phyloP scores from a whole-genome alignment of 1,284 basidiomycete genomes.

The Retiboletus flavoniger region DNA sequence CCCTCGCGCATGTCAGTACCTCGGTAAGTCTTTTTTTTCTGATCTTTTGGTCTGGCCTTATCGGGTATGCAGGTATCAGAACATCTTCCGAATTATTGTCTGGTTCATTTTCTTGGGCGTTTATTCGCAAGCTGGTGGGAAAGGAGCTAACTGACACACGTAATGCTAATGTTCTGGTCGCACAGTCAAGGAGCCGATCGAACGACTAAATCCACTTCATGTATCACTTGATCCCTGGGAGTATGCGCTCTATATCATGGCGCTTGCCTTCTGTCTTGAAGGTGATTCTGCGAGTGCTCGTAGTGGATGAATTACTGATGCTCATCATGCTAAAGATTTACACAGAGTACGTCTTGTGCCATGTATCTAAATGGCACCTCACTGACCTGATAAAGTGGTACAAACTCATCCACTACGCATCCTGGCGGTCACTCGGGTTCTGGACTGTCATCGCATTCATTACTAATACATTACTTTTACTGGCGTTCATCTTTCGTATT shows the following conservation, averaged over 20 bases:
- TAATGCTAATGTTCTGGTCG: constrained; percentile 8
- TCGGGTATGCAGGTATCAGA: constrained; percentile 59
- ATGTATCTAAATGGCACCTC: background rate
- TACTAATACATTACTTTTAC: constrained; percentile 69
- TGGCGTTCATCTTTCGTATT: constrained; percentile 75
- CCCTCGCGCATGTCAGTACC: constrained; percentile 85
- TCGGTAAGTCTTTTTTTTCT: constrained; percentile 44
- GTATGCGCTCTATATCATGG: constrained; percentile 72
- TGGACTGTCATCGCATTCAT: constrained; percentile 75
- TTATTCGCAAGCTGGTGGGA: constrained; percentile 79
- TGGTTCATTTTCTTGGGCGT: constrained; percentile 85
- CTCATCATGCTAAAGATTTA: constrained; percentile 46
- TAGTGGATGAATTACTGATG: constrained; percentile 4
- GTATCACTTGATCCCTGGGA: constrained; percentile 73
- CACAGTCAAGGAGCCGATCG: constrained; percentile 69
- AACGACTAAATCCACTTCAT: constrained; percentile 53
- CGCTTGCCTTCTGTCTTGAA: constrained; percentile 75
- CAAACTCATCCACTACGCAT: constrained; percentile 63
- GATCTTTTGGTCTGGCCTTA: background rate
- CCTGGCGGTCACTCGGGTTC: constrained; percentile 74
- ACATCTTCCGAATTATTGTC: constrained; percentile 69
- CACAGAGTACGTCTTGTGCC: constrained; percentile 52
- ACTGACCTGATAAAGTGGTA: constrained; percentile 49
- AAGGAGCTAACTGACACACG: background rate
- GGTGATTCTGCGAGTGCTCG: constrained; percentile 44